Percentiles rank a stretch among this genome's conserved stretches.
These are phyloP conservation scores for Phytopythium ostracodes DNA, from an alignment of 352 stramenopile genomes.

Conservation along the genomic window DNA sequence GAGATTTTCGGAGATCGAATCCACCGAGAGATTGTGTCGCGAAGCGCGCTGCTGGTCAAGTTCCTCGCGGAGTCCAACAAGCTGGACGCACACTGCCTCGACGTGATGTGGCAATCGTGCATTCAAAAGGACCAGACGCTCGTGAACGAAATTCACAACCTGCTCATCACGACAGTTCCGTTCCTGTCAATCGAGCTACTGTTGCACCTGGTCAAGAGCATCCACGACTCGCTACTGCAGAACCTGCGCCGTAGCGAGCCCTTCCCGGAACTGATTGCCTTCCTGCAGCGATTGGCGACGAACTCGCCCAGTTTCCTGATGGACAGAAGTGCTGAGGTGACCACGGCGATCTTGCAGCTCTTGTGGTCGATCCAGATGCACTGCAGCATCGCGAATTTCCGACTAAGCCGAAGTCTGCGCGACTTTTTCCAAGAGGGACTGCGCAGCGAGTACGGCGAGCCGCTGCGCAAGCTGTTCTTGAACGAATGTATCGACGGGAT, in stretches of 20 bases:
- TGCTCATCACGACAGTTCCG: constrained; percentile 72
- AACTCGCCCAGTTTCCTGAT: constrained; percentile 69
- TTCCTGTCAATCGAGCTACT: constrained; percentile 72
- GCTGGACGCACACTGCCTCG: constrained; percentile 52
- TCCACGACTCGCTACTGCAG: constrained; percentile 48
- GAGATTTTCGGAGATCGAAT: constrained; percentile 88
- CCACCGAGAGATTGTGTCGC: constrained; percentile 85
- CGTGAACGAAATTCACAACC: constrained; percentile 77
- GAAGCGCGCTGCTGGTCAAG: constrained; percentile 76
- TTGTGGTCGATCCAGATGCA: constrained; percentile 84
- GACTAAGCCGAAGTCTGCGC: constrained; percentile 56
- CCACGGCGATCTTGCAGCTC: constrained; percentile 61
- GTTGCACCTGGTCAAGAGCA: constrained; percentile 65
- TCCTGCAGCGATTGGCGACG: constrained; percentile 73
- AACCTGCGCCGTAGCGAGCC: constrained; percentile 49
- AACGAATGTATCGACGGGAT: constrained; percentile 75
- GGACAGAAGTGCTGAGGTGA: constrained; percentile 57
- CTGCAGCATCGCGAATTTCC: constrained; percentile 51
- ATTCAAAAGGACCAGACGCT: constrained; percentile 84
- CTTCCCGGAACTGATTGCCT: constrained; percentile 68
- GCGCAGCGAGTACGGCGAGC: constrained; percentile 64
- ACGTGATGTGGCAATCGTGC: constrained; percentile 78
- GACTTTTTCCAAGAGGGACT: constrained; percentile 84
- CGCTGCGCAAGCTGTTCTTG: constrained; percentile 61
- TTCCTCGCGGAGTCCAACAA: constrained; percentile 83